A percentile compares a stretch with the other conserved stretches of the same genome.
Conservation (phyloP, 305 asterid genomes). For the Fraxinus dipetala region DNA sequence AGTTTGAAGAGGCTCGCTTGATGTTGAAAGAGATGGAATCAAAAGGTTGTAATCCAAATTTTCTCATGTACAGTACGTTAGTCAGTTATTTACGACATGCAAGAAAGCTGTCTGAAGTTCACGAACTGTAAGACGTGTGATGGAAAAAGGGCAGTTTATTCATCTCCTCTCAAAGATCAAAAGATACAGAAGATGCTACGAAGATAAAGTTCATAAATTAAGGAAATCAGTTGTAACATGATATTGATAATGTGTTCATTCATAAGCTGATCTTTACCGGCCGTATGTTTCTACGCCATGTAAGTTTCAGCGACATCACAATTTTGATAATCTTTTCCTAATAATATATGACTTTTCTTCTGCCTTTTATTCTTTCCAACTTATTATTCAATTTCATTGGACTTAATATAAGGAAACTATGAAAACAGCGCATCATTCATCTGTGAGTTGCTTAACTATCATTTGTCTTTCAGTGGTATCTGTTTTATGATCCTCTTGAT, state of each 20-base stretch:
- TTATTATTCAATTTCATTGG: constrained; percentile 5
- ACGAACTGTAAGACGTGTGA: constrained; percentile 69
- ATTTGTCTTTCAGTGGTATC: background rate
- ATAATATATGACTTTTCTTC: background rate
- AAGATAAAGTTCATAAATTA: constrained; percentile 13
- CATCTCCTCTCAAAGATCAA: constrained; percentile 69
- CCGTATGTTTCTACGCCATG: constrained; percentile 21
- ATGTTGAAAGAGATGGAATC: constrained; percentile 85
- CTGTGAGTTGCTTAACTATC: background rate
- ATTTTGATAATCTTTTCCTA: constrained; percentile 23
- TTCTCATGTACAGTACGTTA: constrained; percentile 80
- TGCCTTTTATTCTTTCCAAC: background rate
- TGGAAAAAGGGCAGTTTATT: constrained; percentile 69
- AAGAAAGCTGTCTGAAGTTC: constrained; percentile 72
- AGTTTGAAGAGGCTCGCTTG: constrained; percentile 71
- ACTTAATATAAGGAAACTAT: background rate
- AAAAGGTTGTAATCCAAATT: constrained; percentile 81
- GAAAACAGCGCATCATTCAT: background rate
- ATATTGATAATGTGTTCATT: constrained; percentile 12
- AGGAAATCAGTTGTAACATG: constrained; percentile 19
- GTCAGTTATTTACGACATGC: constrained; percentile 73
- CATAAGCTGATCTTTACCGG: constrained; percentile 17
- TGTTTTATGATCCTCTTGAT: background rate
- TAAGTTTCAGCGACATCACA: constrained; percentile 19
- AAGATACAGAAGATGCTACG: constrained; percentile 64